Evolutionary conservation across 345 rosid genomes (phyloP), one percentile per base, ranked within the genome.

Genomic region (Kernera saxatilis): DNA sequence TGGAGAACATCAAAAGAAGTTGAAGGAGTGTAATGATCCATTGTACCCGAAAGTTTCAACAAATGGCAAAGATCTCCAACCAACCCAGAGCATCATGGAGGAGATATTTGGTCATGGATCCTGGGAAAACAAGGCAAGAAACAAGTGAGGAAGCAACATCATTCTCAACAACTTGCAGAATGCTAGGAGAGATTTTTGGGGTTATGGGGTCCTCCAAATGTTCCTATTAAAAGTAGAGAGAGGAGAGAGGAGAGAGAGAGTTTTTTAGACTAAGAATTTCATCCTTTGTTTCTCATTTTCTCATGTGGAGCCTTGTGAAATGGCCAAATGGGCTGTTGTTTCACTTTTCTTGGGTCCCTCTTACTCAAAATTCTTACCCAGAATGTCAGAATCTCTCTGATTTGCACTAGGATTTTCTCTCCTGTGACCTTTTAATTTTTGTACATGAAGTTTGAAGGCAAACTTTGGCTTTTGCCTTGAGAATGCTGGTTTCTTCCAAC

Each of bases 41-140:
- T 40, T 41, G 60, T 81, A 75, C 62, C 52, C 65, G 13, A 84
- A 79, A 77, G 64, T 60, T 39, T 75, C 84, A 4, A 69, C 35
- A 21, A 75, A 70, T 43, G 85, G 81, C 26, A 78, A 82, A 14
- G 84, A 84, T 65, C 72, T 87, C 52, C 80, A 82, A 54, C 89
- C 88, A 12, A 84, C 83, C 0, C 52, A 74, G 58, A 84, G 82
- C 76, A 80, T 87, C 37, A 83, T 87, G 50, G 87, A 89, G 75
- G 90, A 83, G 80, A 82, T 85, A 43, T 81, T 82, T 58, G 87
- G 90, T 33, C 41, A 67, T 57, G 67, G 74, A 49, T 51, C 84
- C 36, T 74, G 76, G 73, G 77, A 73, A 45, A 70, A 69, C 71
- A 72, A 81, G 83, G 53, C 70, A 48, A 68, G 69, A 54, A 74